phyloP scores from a whole-genome alignment of 1,139 yeast species.

The Eremothecium cymbalariae region DNA sequence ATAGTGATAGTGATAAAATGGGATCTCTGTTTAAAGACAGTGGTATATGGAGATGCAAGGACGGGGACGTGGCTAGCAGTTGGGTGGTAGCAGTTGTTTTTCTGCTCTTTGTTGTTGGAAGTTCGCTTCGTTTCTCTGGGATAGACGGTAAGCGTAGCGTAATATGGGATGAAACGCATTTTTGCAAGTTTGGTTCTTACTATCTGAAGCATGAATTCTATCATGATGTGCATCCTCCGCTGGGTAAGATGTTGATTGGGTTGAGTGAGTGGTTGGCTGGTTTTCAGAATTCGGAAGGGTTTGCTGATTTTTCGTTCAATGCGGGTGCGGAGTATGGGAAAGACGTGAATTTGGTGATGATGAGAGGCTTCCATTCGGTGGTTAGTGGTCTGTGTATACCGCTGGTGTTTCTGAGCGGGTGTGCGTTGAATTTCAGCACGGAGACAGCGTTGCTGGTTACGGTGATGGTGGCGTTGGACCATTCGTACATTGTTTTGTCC shows the following conservation, averaged over 20 bases:
- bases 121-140: constrained; percentile 57
- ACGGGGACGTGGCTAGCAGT: neutral
- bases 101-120: constrained; percentile 37
- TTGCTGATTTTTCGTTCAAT: constrained; percentile 59
- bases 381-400: constrained; percentile 61
- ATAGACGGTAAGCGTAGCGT: constrained; percentile 60
- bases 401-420: constrained; percentile 53
- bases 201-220: constrained; percentile 59
- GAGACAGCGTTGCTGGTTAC: constrained; percentile 47
- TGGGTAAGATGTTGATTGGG: constrained; percentile 64
- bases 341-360: constrained; percentile 44
- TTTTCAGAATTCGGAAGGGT: too few species aligned
- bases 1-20: too few species aligned
- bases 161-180: constrained; percentile 96
- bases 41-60: neutral
- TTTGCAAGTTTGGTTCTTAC: constrained; percentile 52
- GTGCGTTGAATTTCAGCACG: constrained; percentile 39
- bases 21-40: neutral
- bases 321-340: constrained; percentile 53
- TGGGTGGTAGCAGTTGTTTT: constrained; percentile 14
- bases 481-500: constrained; percentile 55
- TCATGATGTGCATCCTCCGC: constrained; percentile 75
- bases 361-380: constrained; percentile 59
- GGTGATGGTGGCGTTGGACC: constrained; percentile 56
- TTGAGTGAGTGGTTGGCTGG: constrained; percentile 61